Conservation (phyloP, 768 basidiomycete genomes). For the Lentinula guzmanii region DNA sequence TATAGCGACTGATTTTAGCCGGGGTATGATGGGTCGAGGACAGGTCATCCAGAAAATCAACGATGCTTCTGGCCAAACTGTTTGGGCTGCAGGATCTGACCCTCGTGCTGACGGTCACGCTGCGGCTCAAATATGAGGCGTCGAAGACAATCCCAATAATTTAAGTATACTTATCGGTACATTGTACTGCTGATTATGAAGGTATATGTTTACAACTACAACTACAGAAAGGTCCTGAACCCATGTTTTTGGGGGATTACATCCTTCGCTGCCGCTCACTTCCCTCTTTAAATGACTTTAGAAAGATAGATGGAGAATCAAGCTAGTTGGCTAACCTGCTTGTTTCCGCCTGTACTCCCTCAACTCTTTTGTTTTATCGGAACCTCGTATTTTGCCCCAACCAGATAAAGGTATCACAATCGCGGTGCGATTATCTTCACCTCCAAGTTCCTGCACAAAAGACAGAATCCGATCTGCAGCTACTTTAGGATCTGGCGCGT, state of each 20-base stretch:
- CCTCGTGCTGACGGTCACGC: slow-evolving; percentile 86
- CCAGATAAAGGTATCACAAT: slow-evolving; percentile 90
- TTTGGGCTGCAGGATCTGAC: slow-evolving; percentile 96
- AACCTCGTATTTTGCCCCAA: slow-evolving; percentile 79
- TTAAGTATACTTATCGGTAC: slow-evolving; percentile 1
- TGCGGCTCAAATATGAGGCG: slow-evolving; percentile 65
- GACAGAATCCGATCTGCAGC: slow-evolving; percentile 82
- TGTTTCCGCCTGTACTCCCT: slow-evolving; percentile 73
- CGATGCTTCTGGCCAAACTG: slow-evolving; percentile 58
- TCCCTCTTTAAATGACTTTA: slow-evolving; percentile 36
- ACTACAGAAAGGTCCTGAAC: background rate
- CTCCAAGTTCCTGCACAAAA: slow-evolving; percentile 83
- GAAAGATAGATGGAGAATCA: background rate
- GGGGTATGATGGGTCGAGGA: slow-evolving; percentile 73
- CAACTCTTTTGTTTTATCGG: slow-evolving; percentile 76
- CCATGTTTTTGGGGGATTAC: slow-evolving; percentile 26
- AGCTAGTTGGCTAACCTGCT: slow-evolving; percentile 25
- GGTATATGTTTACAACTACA: background rate
- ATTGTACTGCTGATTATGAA: background rate
- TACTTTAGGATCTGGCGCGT: slow-evolving; percentile 59
- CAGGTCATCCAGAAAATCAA: slow-evolving; percentile 84
- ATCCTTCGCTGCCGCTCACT: slow-evolving; percentile 63
- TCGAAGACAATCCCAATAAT: background rate
- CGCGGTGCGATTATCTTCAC: slow-evolving; percentile 88
- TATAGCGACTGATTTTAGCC: slow-evolving; percentile 48